Evolutionary conservation across 2,329 filamentous ascomycete genomes (phyloP).

Genomic region (Neofusicoccum ribis): DNA sequence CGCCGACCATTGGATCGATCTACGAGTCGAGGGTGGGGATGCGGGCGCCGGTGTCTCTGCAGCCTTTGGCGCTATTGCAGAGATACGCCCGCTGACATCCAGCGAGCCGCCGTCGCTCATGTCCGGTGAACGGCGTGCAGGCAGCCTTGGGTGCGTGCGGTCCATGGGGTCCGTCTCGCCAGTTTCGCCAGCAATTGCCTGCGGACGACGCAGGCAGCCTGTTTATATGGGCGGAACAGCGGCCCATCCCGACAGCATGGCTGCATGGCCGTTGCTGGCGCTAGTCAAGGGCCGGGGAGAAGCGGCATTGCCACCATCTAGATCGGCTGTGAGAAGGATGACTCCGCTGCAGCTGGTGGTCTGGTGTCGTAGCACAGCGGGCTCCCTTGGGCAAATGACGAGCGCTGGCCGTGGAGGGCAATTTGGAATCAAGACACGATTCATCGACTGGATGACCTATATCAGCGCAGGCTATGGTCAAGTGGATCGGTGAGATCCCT

Average conservation of each 20-base stretch:
- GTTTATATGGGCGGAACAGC: too few species aligned
- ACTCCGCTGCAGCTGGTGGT: neutral
- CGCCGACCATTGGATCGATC: slow-evolving; percentile 12
- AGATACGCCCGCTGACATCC: neutral
- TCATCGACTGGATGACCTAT: slow-evolving; percentile 12
- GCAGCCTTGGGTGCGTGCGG: too few species aligned
- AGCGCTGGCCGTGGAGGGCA: neutral
- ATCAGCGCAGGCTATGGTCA: slow-evolving; percentile 10
- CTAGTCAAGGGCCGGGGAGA: neutral
- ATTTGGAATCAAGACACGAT: slow-evolving; percentile 10
- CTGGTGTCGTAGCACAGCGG: neutral
- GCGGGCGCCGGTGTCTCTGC: slow-evolving; percentile 4
- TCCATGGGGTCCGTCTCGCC: too few species aligned
- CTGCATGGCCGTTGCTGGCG: neutral
- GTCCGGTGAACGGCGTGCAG: neutral
- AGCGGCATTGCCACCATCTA: neutral
- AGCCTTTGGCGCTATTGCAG: neutral
- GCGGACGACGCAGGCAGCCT: too few species aligned
- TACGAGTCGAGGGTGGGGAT: neutral
- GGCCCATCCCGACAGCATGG: neutral
- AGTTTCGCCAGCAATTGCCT: too few species aligned
- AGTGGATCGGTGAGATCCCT: neutral
- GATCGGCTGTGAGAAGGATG: neutral
- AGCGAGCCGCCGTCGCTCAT: neutral
- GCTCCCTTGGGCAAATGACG: neutral